These are phyloP conservation scores for Coemansia sp. DNA, from an alignment of 192 early-diverging fungal genomes.

Conservation along the genomic window DNA sequence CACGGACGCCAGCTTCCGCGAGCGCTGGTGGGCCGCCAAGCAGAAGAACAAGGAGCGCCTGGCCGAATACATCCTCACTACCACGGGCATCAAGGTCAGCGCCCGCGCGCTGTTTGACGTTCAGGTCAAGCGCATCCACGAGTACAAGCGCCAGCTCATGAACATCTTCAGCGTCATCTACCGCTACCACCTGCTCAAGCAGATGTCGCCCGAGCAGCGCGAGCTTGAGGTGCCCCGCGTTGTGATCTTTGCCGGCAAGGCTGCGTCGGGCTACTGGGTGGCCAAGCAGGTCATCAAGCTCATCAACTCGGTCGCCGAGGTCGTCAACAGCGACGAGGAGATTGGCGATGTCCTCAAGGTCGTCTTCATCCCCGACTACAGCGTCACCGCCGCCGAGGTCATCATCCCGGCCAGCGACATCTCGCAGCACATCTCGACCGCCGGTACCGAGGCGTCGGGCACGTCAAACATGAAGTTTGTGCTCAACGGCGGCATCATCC, in stretches of 20 bases:
- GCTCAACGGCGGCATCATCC: conserved; percentile 96
- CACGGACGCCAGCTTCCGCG: conserved; percentile 73
- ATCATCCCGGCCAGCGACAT: conserved; percentile 98
- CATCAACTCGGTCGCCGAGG: conserved; percentile 91
- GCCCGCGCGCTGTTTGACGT: conserved; percentile 95
- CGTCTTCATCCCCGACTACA: conserved; percentile 98
- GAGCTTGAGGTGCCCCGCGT: conserved; percentile 69
- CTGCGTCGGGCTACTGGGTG: conserved; percentile 97
- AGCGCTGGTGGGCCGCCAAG: conserved; percentile 91
- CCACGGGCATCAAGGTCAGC: conserved; percentile 73
- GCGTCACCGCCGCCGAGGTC: conserved; percentile 95
- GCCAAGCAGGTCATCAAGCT: conserved; percentile 99
- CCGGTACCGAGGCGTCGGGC: conserved; percentile 98
- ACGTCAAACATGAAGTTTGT: conserved; percentile 99
- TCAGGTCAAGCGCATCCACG: conserved; percentile 98
- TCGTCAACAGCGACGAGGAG: conserved; percentile 84
- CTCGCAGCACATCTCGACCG: conserved; percentile 99
- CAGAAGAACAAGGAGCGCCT: conserved; percentile 89
- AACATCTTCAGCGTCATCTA: conserved; percentile 97
- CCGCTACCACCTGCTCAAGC: conserved; percentile 87
- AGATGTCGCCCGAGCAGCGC: conserved; percentile 70
- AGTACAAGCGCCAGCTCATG: conserved; percentile 99
- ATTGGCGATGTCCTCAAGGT: conserved; percentile 90
- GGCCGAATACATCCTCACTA: conserved; percentile 77
- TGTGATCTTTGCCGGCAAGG: conserved; percentile 97